Base-by-base conservation (phyloP, 177 flowering plant species). In the Tripterygium wilfordii region DNA sequence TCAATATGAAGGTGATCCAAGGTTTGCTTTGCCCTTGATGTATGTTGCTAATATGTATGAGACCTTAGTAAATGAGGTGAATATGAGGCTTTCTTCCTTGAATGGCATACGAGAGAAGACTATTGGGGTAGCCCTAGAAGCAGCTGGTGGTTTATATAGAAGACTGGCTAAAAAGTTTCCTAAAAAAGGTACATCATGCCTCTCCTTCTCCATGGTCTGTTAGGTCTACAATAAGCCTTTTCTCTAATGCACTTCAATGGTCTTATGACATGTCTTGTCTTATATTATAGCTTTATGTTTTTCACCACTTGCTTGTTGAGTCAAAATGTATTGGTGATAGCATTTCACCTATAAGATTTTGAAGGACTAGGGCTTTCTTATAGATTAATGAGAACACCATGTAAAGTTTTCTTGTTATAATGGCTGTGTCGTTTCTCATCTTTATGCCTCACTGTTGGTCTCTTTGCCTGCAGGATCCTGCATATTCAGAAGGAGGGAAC, bases 111-210 rank as follows among this genome's bases (percentile, higher is more conserved):
- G 95, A 51, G 99, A 87, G 43, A 94, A 94, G 79, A 82, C 85
- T 36, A 83, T 94, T 52, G 96, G 97, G n/a, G 88, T 94, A 25
- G 96, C 99, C 30, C 97, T 94, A 64, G 99, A 94, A 70, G 97
- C 96, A 33, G 88, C 99, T 65, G 99, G 99, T 61, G 99, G 99
- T 38, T 69, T 89, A 74, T 89, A 94, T 41, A 76, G 97, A 74
- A 80, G 65, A 66, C 82, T 89, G 31, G 80, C 96, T 7, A 80
- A 79, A 58, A 89, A 81, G 50, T 94, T 82, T 63, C 99, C 99
- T 7, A 79, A 74, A 39, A 83, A 78, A 81, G 99, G 99, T 89
- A 70, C 38, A 35, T 7, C 4, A 39, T 33, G 8, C 19, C n/a
- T n/a, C 29, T 42, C 36, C 14, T 36, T 10, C 20, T 39, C 15